Conservation (phyloP, 2,329 filamentous ascomycete genomes). For the Neurospora crassa region DNA sequence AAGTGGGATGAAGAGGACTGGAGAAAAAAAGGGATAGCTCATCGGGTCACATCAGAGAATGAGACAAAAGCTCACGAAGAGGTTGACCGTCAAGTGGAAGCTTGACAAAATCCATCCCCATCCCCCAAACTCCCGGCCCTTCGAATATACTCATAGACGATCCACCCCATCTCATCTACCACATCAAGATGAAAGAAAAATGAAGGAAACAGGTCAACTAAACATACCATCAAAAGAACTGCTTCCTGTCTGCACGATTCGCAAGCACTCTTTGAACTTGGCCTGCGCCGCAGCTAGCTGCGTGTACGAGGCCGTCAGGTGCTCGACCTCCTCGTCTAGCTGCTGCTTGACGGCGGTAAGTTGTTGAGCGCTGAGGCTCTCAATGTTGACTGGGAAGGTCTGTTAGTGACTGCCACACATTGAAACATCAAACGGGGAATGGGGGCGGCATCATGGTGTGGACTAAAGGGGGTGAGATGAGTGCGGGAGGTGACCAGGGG, state of each 20-base stretch:
- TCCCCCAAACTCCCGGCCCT: background rate
- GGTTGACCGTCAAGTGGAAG: background rate
- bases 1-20: background rate
- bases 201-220: background rate
- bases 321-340: conserved; percentile 90
- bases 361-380: conserved; percentile 72
- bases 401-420: background rate
- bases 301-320: conserved; percentile 81
- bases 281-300: conserved; percentile 83
- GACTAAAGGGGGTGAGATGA: background rate
- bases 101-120: background rate
- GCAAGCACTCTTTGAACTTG: conserved; percentile 86
- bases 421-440: too few species aligned
- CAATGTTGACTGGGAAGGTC: conserved; percentile 46
- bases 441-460: too few species aligned
- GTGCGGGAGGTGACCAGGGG: background rate
- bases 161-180: background rate
- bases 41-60: background rate
- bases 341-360: conserved; percentile 90
- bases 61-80: background rate
- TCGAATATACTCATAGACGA: background rate
- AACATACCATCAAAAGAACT: conserved; percentile 17
- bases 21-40: too few species aligned
- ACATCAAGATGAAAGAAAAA: background rate
- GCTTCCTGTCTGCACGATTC: conserved; percentile 50